Conservation (phyloP, 192 early-diverging fungal genomes). For the Coemansia sp. region DNA sequence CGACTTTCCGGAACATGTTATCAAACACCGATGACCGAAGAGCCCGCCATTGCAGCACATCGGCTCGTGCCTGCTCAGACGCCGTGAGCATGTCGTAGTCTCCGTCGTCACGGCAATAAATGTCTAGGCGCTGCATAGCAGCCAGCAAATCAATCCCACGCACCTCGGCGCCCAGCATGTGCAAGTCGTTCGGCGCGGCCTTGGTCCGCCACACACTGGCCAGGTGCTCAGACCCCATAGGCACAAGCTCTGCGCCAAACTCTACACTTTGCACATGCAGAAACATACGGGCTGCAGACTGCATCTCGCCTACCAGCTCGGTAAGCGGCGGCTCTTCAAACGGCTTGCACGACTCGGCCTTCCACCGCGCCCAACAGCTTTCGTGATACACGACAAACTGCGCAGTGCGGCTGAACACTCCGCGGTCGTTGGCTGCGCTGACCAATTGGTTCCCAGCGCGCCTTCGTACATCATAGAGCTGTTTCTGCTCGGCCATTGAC, state of each 20-base stretch:
- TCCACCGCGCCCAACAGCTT: slow-evolving; percentile 80
- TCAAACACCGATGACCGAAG: slow-evolving; percentile 35
- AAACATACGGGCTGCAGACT: slow-evolving; percentile 25
- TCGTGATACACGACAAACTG: slow-evolving; percentile 72
- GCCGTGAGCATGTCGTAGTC: slow-evolving; percentile 52
- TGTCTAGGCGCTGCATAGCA: slow-evolving; percentile 35
- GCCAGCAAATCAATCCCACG: slow-evolving; percentile 22
- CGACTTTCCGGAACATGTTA: slow-evolving; percentile 39
- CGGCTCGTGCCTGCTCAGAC: slow-evolving; percentile 37
- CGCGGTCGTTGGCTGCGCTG: slow-evolving; percentile 59
- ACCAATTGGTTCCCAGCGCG: slow-evolving; percentile 57
- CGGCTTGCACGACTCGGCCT: slow-evolving; percentile 69
- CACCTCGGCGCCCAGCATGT: slow-evolving; percentile 26
- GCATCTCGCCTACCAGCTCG: slow-evolving; percentile 46
- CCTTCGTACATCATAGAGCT: slow-evolving; percentile 58
- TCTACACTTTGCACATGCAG: slow-evolving; percentile 10
- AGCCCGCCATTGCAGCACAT: slow-evolving; percentile 50
- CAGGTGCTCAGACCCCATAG: slow-evolving; percentile 30
- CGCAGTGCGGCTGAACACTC: slow-evolving; percentile 65
- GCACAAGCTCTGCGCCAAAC: not conserved
- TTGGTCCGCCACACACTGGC: slow-evolving; percentile 26
- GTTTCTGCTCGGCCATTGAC: slow-evolving; percentile 47
- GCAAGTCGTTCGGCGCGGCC: slow-evolving; percentile 8
- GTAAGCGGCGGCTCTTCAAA: slow-evolving; percentile 62
- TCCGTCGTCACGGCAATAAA: slow-evolving; percentile 45